These are phyloP conservation scores for Fusarium transvaalense DNA, from an alignment of 2,329 filamentous ascomycete species.

Conservation along the genomic window DNA sequence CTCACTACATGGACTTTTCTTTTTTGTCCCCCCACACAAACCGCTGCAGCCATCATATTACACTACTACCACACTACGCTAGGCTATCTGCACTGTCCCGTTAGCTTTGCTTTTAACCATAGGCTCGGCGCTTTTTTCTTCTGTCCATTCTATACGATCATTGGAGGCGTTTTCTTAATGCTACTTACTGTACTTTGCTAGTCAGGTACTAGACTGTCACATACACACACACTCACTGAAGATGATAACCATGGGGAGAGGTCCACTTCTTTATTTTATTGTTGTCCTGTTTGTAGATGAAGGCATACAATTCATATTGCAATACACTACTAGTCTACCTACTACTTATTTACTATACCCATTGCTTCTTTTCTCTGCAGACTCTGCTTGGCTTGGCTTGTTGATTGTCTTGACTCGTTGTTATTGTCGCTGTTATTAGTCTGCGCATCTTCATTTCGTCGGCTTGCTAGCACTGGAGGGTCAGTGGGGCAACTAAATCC, in stretches of 20 bases:
- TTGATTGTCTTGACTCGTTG: background rate
- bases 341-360: background rate
- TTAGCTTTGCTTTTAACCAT: conserved; percentile 28
- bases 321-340: background rate
- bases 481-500: background rate
- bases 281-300: background rate
- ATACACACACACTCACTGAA: background rate
- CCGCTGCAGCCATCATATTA: background rate
- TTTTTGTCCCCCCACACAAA: conserved; percentile 8
- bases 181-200: conserved; percentile 10
- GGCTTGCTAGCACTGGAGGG: background rate
- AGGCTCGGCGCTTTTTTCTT: conserved; percentile 24
- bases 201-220: conserved; percentile 36
- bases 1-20: conserved; percentile 1
- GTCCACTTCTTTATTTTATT: conserved; percentile 9
- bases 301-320: background rate
- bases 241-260: background rate
- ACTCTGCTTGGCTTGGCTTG: background rate
- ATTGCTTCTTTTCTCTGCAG: background rate
- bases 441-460: background rate
- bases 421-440: background rate
- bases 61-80: conserved; percentile 5
- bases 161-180: conserved; percentile 30
- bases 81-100: conserved; percentile 15
- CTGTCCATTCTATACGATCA: conserved; percentile 18